phyloP scores from a whole-genome alignment of 257 asterid species.

The Marsdenia floribunda region DNA sequence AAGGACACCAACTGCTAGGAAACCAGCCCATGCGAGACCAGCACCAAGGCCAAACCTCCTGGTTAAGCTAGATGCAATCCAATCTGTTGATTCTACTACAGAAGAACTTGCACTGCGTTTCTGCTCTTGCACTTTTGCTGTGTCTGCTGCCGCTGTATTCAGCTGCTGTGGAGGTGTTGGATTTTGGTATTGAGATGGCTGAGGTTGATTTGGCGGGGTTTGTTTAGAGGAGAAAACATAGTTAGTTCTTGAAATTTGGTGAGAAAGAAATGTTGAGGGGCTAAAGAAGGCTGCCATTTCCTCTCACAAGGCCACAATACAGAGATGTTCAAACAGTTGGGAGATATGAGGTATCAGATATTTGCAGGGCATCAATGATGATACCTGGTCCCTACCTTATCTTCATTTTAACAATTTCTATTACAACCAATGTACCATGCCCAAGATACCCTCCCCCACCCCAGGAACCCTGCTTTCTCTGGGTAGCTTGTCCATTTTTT shows the following conservation, averaged over 20 bases:
- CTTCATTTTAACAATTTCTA: slow-evolving; percentile 13
- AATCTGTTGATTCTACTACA: slow-evolving; percentile 67
- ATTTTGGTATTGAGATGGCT: slow-evolving; percentile 31
- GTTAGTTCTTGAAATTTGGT: slow-evolving; percentile 38
- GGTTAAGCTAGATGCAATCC: slow-evolving; percentile 69
- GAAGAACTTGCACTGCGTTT: slow-evolving; percentile 24
- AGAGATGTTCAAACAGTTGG: background rate
- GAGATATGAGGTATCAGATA: slow-evolving; percentile 13
- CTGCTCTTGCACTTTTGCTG: slow-evolving; percentile 25
- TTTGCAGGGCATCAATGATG: slow-evolving; percentile 15
- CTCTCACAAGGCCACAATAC: background rate
- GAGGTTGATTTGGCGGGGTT: slow-evolving; percentile 42
- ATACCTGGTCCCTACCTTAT: slow-evolving; percentile 57
- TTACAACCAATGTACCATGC: background rate
- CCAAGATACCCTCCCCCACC: background rate
- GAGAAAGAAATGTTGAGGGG: slow-evolving; percentile 51
- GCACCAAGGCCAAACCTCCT: slow-evolving; percentile 88
- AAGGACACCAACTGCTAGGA: slow-evolving; percentile 67
- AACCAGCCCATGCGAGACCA: slow-evolving; percentile 87
- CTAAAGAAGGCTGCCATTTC: slow-evolving; percentile 62
- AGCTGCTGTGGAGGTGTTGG: slow-evolving; percentile 26
- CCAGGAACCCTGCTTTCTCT: too few species aligned
- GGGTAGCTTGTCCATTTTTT: background rate
- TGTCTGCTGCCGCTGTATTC: slow-evolving; percentile 20
- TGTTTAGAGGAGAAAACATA: slow-evolving; percentile 49